Percentiles rank a stretch among this genome's conserved stretches.
phyloP scores from a whole-genome alignment of 805 yeast genomes.

The Nematodospora valgi region DNA sequence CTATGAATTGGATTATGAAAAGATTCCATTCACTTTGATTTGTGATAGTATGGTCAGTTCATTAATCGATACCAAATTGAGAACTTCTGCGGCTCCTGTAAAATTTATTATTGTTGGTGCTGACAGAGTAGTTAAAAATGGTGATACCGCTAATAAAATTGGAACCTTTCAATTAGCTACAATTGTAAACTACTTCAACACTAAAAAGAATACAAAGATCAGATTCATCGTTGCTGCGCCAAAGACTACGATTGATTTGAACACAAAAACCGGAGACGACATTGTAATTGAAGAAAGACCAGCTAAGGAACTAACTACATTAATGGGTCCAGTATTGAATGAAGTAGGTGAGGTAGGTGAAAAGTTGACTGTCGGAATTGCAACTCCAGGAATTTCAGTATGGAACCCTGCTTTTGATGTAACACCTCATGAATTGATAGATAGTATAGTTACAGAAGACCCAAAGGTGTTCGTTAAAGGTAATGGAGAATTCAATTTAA shows the following conservation, averaged over 20 bases:
- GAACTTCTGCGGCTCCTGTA: conserved; percentile 59
- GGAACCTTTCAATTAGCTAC: conserved; percentile 90
- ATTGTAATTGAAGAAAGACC: conserved; percentile 90
- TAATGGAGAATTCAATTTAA: conserved; percentile 49
- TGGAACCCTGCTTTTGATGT: conserved; percentile 98
- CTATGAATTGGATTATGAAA: conserved; percentile 80
- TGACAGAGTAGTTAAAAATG: conserved; percentile 87
- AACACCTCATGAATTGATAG: conserved; percentile 79
- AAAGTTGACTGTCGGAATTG: conserved; percentile 62
- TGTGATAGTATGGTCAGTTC: conserved; percentile 92
- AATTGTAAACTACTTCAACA: conserved; percentile 50
- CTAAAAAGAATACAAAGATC: conserved; percentile 26
- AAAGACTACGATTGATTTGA: conserved; percentile 78
- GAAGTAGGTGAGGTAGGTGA: conserved; percentile 28
- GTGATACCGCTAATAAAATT: conserved; percentile 95
- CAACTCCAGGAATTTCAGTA: conserved; percentile 79
- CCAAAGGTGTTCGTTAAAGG: conserved; percentile 49
- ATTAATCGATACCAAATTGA: conserved; percentile 41
- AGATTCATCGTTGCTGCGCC: conserved; percentile 95
- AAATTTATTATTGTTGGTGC: conserved; percentile 92
- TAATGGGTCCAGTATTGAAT: conserved; percentile 53
- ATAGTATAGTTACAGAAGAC: conserved; percentile 85
- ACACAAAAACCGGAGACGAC: conserved; percentile 62
- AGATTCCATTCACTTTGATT: conserved; percentile 82
- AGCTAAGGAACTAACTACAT: conserved; percentile 67